These are phyloP conservation scores for Penicillium capsulatum DNA, from an alignment of 2,329 filamentous ascomycete species.

Conservation along the genomic window DNA sequence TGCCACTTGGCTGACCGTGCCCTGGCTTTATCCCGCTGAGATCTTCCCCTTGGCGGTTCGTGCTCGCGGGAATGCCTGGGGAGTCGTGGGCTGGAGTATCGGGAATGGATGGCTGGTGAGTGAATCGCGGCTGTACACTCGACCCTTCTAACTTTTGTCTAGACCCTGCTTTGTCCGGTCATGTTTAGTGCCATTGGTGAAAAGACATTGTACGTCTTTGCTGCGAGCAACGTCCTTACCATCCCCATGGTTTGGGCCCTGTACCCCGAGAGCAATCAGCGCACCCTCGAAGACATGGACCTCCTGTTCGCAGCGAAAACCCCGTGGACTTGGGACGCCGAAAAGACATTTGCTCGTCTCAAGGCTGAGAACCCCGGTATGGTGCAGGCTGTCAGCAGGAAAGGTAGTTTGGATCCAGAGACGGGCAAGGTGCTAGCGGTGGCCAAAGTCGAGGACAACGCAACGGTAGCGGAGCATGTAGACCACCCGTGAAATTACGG, in stretches of 20 bases:
- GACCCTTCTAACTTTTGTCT: slow-evolving; percentile 12
- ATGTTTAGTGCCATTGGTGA: slow-evolving; percentile 63
- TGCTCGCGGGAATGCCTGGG: slow-evolving; percentile 71
- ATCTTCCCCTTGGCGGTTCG: slow-evolving; percentile 69
- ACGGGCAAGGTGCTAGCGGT: slow-evolving; percentile 18
- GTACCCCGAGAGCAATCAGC: slow-evolving; percentile 69
- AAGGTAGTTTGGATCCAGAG: slow-evolving; percentile 34
- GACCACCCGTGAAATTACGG: slow-evolving; percentile 18
- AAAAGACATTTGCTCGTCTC: slow-evolving; percentile 59
- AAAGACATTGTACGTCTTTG: slow-evolving; percentile 72
- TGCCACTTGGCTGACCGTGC: slow-evolving; percentile 59
- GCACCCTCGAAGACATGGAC: slow-evolving; percentile 72
- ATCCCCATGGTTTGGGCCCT: slow-evolving; percentile 69
- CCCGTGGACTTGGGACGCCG: slow-evolving; percentile 68
- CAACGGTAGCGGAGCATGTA: slow-evolving; percentile 16
- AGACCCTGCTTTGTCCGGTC: slow-evolving; percentile 52
- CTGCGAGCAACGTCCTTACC: slow-evolving; percentile 59
- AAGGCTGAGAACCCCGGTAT: slow-evolving; percentile 57
- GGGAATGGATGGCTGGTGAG: slow-evolving; percentile 63
- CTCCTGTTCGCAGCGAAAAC: slow-evolving; percentile 64
- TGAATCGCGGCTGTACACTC: slow-evolving; percentile 19
- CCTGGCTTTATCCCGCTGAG: slow-evolving; percentile 65
- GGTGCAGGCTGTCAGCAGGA: slow-evolving; percentile 37
- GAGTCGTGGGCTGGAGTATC: slow-evolving; percentile 71
- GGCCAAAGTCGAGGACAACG: no score